Percentiles rank a stretch among this genome's conserved stretches.
phyloP scores from a whole-genome alignment of 2,329 filamentous ascomycete species.

The Penicillium sp. region DNA sequence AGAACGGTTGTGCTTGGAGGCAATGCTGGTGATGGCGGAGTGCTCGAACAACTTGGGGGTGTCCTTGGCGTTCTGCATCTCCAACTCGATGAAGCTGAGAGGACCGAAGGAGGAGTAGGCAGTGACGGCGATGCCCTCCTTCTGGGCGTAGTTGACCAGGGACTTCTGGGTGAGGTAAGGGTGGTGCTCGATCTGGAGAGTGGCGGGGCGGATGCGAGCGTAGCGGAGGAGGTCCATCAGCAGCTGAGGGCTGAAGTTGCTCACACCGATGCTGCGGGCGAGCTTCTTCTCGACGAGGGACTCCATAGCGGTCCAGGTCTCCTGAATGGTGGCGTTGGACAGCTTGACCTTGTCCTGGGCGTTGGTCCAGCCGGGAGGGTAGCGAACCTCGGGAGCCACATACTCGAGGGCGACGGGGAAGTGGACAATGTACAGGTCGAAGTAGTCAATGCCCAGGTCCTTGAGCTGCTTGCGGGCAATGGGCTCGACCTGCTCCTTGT shows the following conservation, averaged over 20 bases:
- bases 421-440: slow-evolving; percentile 84
- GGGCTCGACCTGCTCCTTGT: slow-evolving; percentile 67
- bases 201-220: slow-evolving; percentile 66
- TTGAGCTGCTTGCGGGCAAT: slow-evolving; percentile 70
- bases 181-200: slow-evolving; percentile 85
- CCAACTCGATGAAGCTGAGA: slow-evolving; percentile 69
- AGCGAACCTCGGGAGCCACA: slow-evolving; percentile 70
- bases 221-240: slow-evolving; percentile 75
- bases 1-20: slow-evolving; percentile 64
- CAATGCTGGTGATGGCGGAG: slow-evolving; percentile 57
- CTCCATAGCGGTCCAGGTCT: slow-evolving; percentile 82
- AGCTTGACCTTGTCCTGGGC: slow-evolving; percentile 59
- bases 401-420: slow-evolving; percentile 84
- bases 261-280: slow-evolving; percentile 68
- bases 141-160: slow-evolving; percentile 63
- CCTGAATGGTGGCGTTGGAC: slow-evolving; percentile 66
- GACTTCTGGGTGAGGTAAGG: slow-evolving; percentile 74
- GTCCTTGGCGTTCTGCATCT: slow-evolving; percentile 61
- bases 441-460: slow-evolving; percentile 82
- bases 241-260: slow-evolving; percentile 74
- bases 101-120: slow-evolving; percentile 83
- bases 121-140: slow-evolving; percentile 66
- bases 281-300: slow-evolving; percentile 62
- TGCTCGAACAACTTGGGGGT: slow-evolving; percentile 67
- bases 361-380: slow-evolving; percentile 70